Conservation (phyloP, 768 basidiomycete species). For the Mycena galopus region DNA sequence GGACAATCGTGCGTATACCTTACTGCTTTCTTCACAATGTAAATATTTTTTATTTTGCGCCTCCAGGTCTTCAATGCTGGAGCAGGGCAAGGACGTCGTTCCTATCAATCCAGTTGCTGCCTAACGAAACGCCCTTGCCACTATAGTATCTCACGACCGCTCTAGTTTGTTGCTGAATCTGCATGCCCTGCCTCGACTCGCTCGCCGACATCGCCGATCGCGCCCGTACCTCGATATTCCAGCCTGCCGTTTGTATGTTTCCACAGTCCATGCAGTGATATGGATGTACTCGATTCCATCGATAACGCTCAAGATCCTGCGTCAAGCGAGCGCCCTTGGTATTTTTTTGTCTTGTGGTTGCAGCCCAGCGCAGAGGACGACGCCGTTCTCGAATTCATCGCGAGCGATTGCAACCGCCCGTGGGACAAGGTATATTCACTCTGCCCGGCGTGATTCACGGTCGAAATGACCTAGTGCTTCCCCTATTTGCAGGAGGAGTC, state of each 20-base stretch:
- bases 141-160: neutral
- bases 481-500: neutral
- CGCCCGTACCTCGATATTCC: slow-evolving; percentile 62
- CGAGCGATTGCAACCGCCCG: neutral
- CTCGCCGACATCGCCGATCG: slow-evolving; percentile 59
- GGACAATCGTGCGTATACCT: slow-evolving; percentile 28
- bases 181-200: slow-evolving; percentile 54
- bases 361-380: slow-evolving; percentile 72
- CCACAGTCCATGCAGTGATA: neutral
- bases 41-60: neutral
- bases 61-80: slow-evolving; percentile 67
- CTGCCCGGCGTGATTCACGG: neutral
- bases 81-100: slow-evolving; percentile 56
- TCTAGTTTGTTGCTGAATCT: slow-evolving; percentile 46
- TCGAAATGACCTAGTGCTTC: neutral
- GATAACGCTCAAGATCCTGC: slow-evolving; percentile 64
- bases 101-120: slow-evolving; percentile 66
- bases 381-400: slow-evolving; percentile 48
- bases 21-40: neutral
- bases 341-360: slow-evolving; percentile 71
- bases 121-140: no score
- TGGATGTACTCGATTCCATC: slow-evolving; percentile 35
- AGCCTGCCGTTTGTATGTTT: slow-evolving; percentile 54
- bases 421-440: slow-evolving; percentile 24
- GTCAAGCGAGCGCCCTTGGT: slow-evolving; percentile 58